Conservation (phyloP, 108 stramenopile genomes). For the Conticribra guillardii region DNA sequence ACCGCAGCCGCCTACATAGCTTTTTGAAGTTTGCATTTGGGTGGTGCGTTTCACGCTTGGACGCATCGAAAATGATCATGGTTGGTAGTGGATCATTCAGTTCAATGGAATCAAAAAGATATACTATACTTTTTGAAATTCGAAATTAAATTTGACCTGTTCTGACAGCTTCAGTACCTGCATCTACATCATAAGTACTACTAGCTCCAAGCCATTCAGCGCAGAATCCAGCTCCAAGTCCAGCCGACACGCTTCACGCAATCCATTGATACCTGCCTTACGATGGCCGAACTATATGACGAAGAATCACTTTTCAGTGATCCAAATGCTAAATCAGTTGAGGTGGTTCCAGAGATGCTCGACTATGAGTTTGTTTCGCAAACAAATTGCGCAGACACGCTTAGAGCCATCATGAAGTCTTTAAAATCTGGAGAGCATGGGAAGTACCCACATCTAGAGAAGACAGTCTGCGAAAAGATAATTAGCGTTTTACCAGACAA, state of each 20-base stretch:
- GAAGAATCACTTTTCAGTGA: not conserved
- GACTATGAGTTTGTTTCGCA: conserved; percentile 69
- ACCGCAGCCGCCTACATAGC: conserved; percentile 60
- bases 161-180: no score
- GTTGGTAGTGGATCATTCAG: not conserved
- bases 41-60: conserved; percentile 77
- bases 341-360: conserved; percentile 65
- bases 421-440: conserved; percentile 62
- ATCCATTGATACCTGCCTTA: no score
- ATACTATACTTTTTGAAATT: not conserved
- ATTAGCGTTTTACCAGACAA: conserved; percentile 40
- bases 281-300: conserved; percentile 22
- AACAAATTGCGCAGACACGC: conserved; percentile 32
- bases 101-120: not conserved
- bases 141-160: no score
- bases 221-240: no score
- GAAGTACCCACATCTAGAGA: conserved; percentile 53
- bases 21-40: conserved; percentile 59
- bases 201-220: no score
- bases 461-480: conserved; percentile 42
- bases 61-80: conserved; percentile 57
- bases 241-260: no score
- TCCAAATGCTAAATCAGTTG: not conserved
- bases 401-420: conserved; percentile 46
- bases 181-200: not conserved